Conservation (phyloP, 805 yeast species). For the Ogataea salicorniae region DNA sequence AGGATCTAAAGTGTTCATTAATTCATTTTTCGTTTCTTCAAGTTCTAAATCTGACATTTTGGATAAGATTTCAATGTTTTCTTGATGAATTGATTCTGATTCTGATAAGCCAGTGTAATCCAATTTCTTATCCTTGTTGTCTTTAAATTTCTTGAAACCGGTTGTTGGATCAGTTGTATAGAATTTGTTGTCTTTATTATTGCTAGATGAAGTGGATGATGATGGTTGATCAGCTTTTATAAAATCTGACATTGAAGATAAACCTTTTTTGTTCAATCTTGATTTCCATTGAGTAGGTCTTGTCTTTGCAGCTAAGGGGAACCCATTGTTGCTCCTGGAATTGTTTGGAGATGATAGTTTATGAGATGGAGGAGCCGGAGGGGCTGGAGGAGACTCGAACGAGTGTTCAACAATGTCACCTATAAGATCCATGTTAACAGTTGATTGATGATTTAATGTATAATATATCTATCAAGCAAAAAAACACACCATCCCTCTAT, state of each 20-base stretch:
- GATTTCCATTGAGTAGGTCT: constrained; percentile 49
- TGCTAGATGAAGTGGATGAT: neutral
- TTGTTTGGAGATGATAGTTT: constrained; percentile 1
- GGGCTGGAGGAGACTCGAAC: constrained; percentile 28
- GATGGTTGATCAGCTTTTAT: constrained; percentile 5
- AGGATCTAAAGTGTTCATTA: constrained; percentile 66
- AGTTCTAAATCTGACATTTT: constrained; percentile 65
- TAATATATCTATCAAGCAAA: no score
- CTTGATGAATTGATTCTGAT: constrained; percentile 69
- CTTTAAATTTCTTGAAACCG: constrained; percentile 11
- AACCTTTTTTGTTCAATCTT: constrained; percentile 34
- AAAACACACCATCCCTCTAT: no score
- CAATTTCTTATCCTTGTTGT: constrained; percentile 7
- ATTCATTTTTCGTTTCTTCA: constrained; percentile 56
- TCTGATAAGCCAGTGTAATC: constrained; percentile 40
- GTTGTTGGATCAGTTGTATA: neutral
- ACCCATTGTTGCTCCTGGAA: constrained; percentile 22
- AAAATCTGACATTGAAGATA: constrained; percentile 24
- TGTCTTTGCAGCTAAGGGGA: constrained; percentile 31
- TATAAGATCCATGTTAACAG: constrained; percentile 50
- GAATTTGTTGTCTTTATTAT: neutral
- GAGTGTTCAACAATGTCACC: constrained; percentile 72
- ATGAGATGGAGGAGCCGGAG: constrained; percentile 15
- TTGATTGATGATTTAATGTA: no score
- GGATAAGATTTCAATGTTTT: constrained; percentile 59